Base-by-base conservation (phyloP, 2,329 filamentous ascomycete genomes). In the Paecilomyces niveus region DNA sequence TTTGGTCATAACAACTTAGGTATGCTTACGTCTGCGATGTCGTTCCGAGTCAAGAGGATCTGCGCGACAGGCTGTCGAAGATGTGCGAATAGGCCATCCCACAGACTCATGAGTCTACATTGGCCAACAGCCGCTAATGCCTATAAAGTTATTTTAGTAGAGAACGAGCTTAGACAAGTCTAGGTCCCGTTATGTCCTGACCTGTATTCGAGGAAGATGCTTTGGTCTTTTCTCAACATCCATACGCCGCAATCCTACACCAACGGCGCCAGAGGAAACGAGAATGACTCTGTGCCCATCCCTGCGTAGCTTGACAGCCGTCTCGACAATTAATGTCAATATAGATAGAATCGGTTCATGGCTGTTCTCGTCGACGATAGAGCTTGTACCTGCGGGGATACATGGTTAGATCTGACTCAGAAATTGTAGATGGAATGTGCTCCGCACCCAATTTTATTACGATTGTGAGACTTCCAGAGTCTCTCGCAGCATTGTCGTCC, bases 221-320 rank as follows among this genome's bases (percentile, higher is more conserved):
- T 96, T 97, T 22, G 94, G 94, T 65, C 91, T 84, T 68, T 89
- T 89, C 29, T 90, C 86, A 60, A 96, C 81, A 71, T 96, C 86
- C 90, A 97, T 96, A 61, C 92, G 86, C 59, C 90, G 85, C 61
- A 99, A 81, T 6, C 92, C 94, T 61, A 99, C 92, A 59, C 93
- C 94, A 74, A 99, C 96, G 73, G 94, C 94, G 60, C 94, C 94
- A 0, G 94, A 99, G 2, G 94, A 99, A 63, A 97, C 95, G 64
- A 99, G 89, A 73, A 99, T 88, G 55, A 99, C 94, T 67, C 88
- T 86, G 74, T 99, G 92, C 54, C 94, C 94, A 85, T 96, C 89
- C 74, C 92, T 89, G 64, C 87, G 87, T 51, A 99, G 81, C 70
- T 87, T 89, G 57, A 93, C 89, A 13, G 91, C 92, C 21, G 94